Evolutionary conservation across 805 yeast genomes (phyloP), one percentile per base, ranked within the genome.

Genomic region (Myxozyma nipponensis): DNA sequence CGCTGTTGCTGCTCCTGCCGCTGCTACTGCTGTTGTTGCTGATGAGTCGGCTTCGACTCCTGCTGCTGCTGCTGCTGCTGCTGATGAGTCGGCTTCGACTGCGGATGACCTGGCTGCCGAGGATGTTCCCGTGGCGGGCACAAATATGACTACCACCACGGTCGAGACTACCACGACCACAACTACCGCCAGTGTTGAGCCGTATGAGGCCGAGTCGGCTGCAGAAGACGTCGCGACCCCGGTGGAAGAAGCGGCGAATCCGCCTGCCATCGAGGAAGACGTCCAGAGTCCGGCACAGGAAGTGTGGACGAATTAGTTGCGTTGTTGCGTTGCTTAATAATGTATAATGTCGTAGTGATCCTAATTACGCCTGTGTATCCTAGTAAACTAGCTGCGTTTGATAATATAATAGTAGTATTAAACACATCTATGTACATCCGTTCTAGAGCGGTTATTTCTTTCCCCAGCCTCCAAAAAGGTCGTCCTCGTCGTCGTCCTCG

Each of bases 401-500:
- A n/a, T n/a, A n/a, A 32, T 41, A 15, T 21, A 26, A 22, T 42
- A 17, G n/a, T 19, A 22, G 32, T 21, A 25, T 21, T 28, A 40
- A 23, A 13, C 30, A 23, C n/a, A 34, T 25, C 28, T 35, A 35
- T 7, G 13, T 28, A 13, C 32, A 28, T 9, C 32, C 13, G 13
- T 28, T 28, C 7, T 28, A 28, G 13, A 28, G 32, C 13, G 13
- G 13, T 28, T n/a, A n/a, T 6, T 35, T 13, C 15, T 35, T 35
- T 18, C 38, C 34, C 19, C 21, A 26, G 19, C 43, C 38, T 4
- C 19, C 46, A 30, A 35, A 41, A 6, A 40, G 43, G 6, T 32
- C 48, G 30, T 39, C 43, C 6, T 39, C 46, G 6, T 43, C 55
- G 10, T 34, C 42, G 18, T 39, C 48, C 4, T 52, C 57, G 3